Conservation (phyloP, 2,329 filamentous ascomycete species). For the Monilinia vaccinii-corymbosi region DNA sequence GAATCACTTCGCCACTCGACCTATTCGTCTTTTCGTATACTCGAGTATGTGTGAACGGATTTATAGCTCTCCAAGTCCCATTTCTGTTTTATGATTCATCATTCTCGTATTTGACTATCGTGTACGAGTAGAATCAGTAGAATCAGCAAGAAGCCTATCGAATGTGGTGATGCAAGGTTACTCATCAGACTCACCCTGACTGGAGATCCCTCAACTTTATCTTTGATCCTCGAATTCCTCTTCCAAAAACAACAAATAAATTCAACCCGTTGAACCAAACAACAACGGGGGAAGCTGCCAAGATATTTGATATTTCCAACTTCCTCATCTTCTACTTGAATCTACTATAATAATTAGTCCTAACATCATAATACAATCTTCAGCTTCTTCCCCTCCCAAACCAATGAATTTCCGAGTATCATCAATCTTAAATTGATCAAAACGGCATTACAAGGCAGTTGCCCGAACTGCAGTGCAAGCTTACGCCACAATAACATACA, state of each 20-base stretch:
- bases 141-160: not conserved
- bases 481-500: conserved; percentile 7
- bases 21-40: not conserved
- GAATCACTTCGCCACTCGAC: not conserved
- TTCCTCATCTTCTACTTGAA: not conserved
- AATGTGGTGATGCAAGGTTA: no score
- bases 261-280: not conserved
- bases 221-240: not conserved
- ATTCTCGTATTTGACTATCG: not conserved
- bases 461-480: not conserved
- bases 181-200: not conserved
- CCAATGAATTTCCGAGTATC: not conserved
- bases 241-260: not conserved
- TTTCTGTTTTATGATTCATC: not conserved
- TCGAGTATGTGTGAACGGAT: not conserved
- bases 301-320: no score
- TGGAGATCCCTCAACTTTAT: no score
- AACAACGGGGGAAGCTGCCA: no score
- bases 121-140: not conserved
- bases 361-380: not conserved
- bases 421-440: not conserved
- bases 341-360: no score
- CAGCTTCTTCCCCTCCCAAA: not conserved
- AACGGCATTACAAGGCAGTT: not conserved
- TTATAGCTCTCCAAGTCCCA: not conserved